These are phyloP conservation scores for Decorospora gaudefroyi DNA, from an alignment of 2,329 filamentous ascomycete species.

Conservation along the genomic window DNA sequence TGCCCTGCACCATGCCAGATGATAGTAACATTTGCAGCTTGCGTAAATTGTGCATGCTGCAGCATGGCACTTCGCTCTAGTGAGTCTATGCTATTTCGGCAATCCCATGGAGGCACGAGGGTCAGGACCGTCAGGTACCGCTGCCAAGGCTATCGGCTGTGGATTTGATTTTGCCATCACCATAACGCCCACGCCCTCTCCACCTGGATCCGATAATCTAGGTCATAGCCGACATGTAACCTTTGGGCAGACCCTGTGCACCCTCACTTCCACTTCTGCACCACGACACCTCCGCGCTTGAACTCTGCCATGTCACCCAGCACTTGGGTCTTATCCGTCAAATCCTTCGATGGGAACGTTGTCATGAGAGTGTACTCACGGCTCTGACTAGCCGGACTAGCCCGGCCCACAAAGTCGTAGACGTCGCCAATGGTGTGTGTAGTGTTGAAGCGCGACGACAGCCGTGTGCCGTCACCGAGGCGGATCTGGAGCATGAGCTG, in stretches of 20 bases:
- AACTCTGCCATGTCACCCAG: conserved; percentile 56
- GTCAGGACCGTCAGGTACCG: no score
- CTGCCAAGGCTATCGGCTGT: conserved; percentile 1
- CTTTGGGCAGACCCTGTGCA: conserved; percentile 1
- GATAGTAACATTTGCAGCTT: conserved; percentile 6
- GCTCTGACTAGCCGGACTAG: conserved; percentile 60
- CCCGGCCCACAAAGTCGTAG: conserved; percentile 72
- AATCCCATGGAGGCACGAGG: no score
- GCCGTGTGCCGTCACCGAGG: conserved; percentile 74
- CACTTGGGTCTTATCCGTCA: conserved; percentile 65
- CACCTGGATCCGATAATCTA: no score
- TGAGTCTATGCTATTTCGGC: conserved; percentile 4
- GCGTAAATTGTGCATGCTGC: conserved; percentile 9
- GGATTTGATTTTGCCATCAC: conserved; percentile 6
- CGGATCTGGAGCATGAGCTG: conserved; percentile 74
- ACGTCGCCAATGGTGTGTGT: conserved; percentile 77
- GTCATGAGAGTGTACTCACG: conserved; percentile 77
- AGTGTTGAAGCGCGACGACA: conserved; percentile 81
- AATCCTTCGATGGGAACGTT: conserved; percentile 81
- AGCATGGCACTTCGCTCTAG: conserved; percentile 3
- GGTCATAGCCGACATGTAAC: no score
- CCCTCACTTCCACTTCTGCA: conserved; percentile 58
- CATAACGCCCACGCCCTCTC: neutral
- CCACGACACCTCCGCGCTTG: conserved; percentile 59
- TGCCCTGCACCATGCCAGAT: conserved; percentile 8